Evolutionary conservation across 73 alveolate species (phyloP).

Genomic region (Paramecium sexaurelia): DNA sequence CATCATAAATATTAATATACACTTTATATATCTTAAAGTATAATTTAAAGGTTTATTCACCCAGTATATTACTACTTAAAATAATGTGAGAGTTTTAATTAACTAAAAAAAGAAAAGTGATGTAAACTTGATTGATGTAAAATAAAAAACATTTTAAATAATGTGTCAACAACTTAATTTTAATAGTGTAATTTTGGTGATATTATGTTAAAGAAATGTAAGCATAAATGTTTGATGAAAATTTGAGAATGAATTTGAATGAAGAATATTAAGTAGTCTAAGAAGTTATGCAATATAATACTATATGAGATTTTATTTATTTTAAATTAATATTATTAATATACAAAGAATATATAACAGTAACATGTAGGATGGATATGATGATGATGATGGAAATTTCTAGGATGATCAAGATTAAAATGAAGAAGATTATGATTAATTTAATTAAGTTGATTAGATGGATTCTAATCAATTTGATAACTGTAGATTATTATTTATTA

Average conservation of each 20-base stretch:
- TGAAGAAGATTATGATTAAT: conserved; percentile 58
- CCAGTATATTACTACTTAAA: background rate
- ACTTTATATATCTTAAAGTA: background rate
- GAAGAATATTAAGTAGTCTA: background rate
- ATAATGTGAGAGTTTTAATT: too few species aligned
- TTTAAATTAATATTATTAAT: background rate
- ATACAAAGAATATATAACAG: background rate
- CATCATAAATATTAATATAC: background rate
- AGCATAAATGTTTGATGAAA: too few species aligned
- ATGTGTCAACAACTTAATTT: too few species aligned
- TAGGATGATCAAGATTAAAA: conserved; percentile 17
- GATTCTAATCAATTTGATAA: conserved; percentile 7
- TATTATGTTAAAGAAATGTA: too few species aligned
- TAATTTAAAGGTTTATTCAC: background rate
- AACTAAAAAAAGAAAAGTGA: too few species aligned
- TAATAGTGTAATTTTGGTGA: too few species aligned
- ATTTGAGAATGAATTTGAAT: background rate
- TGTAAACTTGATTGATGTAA: too few species aligned
- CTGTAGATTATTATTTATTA: background rate
- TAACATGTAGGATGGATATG: conserved; percentile 37
- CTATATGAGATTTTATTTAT: background rate
- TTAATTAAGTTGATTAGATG: conserved; percentile 3
- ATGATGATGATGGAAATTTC: conserved; percentile 36
- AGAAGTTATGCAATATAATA: background rate
- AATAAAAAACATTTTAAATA: too few species aligned